Evolutionary conservation across 2,329 filamentous ascomycete genomes (phyloP), one percentile per base, ranked within the genome.

Genomic region (Knufia fluminis): DNA sequence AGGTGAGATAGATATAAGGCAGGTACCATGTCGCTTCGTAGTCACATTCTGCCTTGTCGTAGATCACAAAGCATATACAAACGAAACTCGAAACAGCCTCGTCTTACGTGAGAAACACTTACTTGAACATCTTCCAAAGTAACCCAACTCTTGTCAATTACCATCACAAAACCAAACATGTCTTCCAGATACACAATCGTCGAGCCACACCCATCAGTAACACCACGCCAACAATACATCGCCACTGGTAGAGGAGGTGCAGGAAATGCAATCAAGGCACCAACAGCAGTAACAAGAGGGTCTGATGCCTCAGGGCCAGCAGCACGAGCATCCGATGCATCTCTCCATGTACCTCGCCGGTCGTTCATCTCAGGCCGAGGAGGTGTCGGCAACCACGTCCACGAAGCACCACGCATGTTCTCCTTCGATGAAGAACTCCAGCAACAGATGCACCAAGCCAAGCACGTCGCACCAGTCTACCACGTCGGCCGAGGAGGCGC

Each of bases 381-480:
- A 48, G 76, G 76, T 39, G 73, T 73, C 14, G 76, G 76, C 54
- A 79, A 79, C 61, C 67, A 78, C 54, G 71, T 75, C 66, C 64
- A 60, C 8, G 32, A 46, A 14, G 43, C 52, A 53, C 75, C 82
- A 58, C 71, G 77, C 35, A 80, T 82, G 63, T 82, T 82, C 71
- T 76, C 74, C 64, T 83, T 83, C 66, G 79, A 83, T 63, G 79
- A 83, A 67, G 79, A 83, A 60, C 71, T 83, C 46, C 72, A 78
- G 57, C 73, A 73, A 51, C 74, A 79, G 52, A 68, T 77, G 54
- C 71, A 73, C 50, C 69, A 74, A 31, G 70, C 69, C 57, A 68
- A 69, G 53, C 67, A 72, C 52, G 68, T 74, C 41, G 77, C 78
- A 2, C 79, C 79, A 16, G 73, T 82, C 53, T 82, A 80, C 70